phyloP scores from a whole-genome alignment of 1,284 basidiomycete species.

The Ustilago sp. region DNA sequence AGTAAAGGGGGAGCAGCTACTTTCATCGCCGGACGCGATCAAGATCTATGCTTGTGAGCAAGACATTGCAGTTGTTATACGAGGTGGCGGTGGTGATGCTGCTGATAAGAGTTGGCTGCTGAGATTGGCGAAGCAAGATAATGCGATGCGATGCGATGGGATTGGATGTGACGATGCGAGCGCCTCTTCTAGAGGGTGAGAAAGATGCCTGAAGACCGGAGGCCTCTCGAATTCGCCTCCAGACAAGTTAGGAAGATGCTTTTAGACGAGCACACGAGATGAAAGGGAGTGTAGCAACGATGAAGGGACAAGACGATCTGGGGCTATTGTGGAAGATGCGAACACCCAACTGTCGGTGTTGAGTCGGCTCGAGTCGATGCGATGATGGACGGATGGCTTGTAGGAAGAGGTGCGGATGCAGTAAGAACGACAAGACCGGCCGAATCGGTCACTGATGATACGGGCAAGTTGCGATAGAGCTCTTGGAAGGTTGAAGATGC shows the following conservation, averaged over 20 bases:
- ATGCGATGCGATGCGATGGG: neutral
- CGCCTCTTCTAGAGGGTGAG: neutral
- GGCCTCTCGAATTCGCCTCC: neutral
- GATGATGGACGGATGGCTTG: neutral
- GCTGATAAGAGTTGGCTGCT: neutral
- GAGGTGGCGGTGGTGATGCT: neutral
- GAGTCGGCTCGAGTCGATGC: neutral
- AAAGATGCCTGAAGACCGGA: neutral
- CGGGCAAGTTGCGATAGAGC: neutral
- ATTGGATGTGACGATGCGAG: no score
- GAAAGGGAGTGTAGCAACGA: neutral
- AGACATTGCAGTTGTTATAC: constrained; percentile 17
- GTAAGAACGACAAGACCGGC: neutral
- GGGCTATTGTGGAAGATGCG: neutral
- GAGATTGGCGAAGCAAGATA: neutral
- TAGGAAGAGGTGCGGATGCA: neutral
- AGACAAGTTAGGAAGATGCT: neutral
- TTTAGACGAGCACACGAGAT: neutral
- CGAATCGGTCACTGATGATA: neutral
- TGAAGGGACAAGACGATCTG: neutral
- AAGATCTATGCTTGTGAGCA: constrained; percentile 22
- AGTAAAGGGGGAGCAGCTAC: neutral
- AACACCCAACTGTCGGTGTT: neutral
- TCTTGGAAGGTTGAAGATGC: neutral
- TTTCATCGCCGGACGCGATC: constrained; percentile 24